Evolutionary conservation across 225 moss, liverwort and hornwort genomes (phyloP).

Genomic region (Neckera pumila): DNA sequence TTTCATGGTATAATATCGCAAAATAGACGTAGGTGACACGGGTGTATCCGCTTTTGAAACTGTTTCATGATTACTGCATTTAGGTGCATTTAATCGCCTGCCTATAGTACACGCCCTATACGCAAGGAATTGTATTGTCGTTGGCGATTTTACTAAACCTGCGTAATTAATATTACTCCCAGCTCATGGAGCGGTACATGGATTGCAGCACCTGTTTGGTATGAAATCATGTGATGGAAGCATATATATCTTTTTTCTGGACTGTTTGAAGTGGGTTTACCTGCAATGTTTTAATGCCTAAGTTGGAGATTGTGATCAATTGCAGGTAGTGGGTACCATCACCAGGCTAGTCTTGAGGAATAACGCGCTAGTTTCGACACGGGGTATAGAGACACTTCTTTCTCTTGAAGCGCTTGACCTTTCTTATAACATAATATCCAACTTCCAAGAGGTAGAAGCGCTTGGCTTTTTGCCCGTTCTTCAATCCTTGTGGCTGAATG

Average conservation of each 20-base stretch:
- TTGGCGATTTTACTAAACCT: background rate
- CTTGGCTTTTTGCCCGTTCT: conserved; percentile 65
- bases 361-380: conserved; percentile 81
- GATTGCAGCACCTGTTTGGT: background rate
- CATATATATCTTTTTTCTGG: background rate
- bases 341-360: conserved; percentile 78
- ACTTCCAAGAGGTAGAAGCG: conserved; percentile 76
- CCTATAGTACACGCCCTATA: background rate
- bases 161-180: background rate
- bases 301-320: background rate
- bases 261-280: background rate
- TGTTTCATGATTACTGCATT: background rate
- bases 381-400: conserved; percentile 73
- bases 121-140: background rate
- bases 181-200: background rate
- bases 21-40: background rate
- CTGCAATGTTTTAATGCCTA: background rate
- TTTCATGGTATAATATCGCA: background rate
- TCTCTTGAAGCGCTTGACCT: conserved; percentile 89
- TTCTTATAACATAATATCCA: conserved; percentile 85
- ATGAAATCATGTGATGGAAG: background rate
- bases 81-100: background rate
- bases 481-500: conserved; percentile 64
- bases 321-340: conserved; percentile 60
- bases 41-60: background rate